Base-by-base conservation (phyloP, 805 yeast genomes). In the Saturnispora halmiae region DNA sequence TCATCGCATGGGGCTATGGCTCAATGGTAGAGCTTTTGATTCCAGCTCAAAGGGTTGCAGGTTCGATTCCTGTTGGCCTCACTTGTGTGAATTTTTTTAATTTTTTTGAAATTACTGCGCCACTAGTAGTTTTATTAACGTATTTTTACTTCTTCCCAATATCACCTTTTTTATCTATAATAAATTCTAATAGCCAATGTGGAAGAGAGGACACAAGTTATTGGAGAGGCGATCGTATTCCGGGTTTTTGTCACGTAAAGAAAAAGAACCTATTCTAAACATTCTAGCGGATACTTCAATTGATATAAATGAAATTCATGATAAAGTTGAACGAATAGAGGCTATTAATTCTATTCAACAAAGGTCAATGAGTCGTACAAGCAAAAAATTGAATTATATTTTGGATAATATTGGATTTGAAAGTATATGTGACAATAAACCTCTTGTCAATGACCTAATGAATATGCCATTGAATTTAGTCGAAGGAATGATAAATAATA, bases 21-120 rank as follows among this genome's bases (percentile, higher is more conserved):
- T 75, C 81, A 75, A 75, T 75, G 81, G 81, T 75, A 75, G 81
- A 75, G 81, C 80, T 73, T 75, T 75, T 76, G 81, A 75, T 77
- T 75, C 81, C 81, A 75, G 73, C 45, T 47, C 50, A 46, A 46
- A 46, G 36, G 50, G 50, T 46, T 44, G 50, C 50, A 46, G 50
- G 50, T 46, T 46, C 50, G 50, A 46, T 46, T 44, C 50, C 50
- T 46, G 50, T 46, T 44, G 47, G 50, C 50, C 50, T 46, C 50
- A 46, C 44, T 2, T 31, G 31, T 28, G 30, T 14, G 29, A n/a
- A 13, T 16, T 37, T 31, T 38, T 31, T 31, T 16, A 9, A 5
- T 14, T n/a, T 2, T 4, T 19, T 29, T 34, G 19, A 5, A 16
- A 21, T 30, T 27, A 3, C 31, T 30, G 21, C 15, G 6, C 30